A percentile compares a stretch with the other conserved stretches of the same genome.
phyloP scores from a whole-genome alignment of 2,329 filamentous ascomycete species.

The Pseudogymnoascus sp. region DNA sequence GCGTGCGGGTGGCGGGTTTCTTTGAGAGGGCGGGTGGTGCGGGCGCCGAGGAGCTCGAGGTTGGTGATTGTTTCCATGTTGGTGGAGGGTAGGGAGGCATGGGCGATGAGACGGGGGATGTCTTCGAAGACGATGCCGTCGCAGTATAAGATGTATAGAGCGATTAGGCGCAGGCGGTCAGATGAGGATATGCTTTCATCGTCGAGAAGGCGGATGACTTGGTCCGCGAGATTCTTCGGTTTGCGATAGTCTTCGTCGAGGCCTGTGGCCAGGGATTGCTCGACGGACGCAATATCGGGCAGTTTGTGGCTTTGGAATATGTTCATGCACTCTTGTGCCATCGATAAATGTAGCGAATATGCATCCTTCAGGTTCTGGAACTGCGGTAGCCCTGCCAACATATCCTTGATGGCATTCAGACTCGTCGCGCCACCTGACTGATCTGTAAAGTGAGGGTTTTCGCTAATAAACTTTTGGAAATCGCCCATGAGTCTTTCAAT shows the following conservation, averaged over 20 bases:
- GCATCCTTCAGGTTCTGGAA: conserved; percentile 94
- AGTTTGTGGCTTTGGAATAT: conserved; percentile 80
- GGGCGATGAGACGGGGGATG: conserved; percentile 72
- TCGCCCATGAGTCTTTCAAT: conserved; percentile 89
- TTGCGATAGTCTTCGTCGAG: conserved; percentile 88
- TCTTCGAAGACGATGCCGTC: conserved; percentile 80
- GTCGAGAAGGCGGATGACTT: conserved; percentile 80
- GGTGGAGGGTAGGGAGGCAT: conserved; percentile 67
- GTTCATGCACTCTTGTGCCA: conserved; percentile 97
- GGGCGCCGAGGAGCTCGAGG: conserved; percentile 73
- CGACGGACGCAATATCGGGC: conserved; percentile 75
- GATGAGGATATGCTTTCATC: conserved; percentile 63
- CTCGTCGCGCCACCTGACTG: conserved; percentile 61
- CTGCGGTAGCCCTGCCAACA: conserved; percentile 89
- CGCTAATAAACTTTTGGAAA: conserved; percentile 82
- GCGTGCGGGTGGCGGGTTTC: conserved; percentile 59
- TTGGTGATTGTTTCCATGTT: conserved; percentile 69
- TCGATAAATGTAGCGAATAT: conserved; percentile 87
- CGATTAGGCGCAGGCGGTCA: conserved; percentile 77
- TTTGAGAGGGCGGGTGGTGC: conserved; percentile 64
- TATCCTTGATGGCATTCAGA: conserved; percentile 89
- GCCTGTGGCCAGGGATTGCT: conserved; percentile 87
- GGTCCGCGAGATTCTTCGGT: conserved; percentile 79
- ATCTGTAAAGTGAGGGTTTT: conserved; percentile 88
- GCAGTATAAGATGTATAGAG: conserved; percentile 78